Base-by-base conservation (phyloP, 1,284 basidiomycete genomes). In the Cutaneotrichosporon mucoides region DNA sequence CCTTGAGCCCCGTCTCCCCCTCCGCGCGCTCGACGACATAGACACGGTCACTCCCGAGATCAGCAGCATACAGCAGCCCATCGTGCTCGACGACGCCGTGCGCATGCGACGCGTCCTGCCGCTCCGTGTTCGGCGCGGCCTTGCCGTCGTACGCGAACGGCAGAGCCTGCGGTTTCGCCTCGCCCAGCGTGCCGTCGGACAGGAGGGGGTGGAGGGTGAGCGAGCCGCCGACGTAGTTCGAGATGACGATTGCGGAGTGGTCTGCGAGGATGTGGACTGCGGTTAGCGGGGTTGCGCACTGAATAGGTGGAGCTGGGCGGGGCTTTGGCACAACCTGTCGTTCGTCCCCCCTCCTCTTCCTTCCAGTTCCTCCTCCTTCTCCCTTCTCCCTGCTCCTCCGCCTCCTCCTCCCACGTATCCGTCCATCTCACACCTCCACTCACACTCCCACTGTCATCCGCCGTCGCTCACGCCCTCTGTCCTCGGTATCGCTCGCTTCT, bases 31-130 rank as follows among this genome's bases (percentile, higher is more conserved):
- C 41, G 52, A 66, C 55, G 8, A 75, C 59, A 70, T 73, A 79
- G 13, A 79, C 68, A 11, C 72, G 48, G 60, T 79, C 77, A 42
- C 66, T 69, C 16, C 77, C 77, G 6, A 79, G 68, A 67, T 79
- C 77, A 9, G 68, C 65, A 13, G 72, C 66, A 62, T 73, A 76
- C 35, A 77, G 47, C 16, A 57, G 49, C 2, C 75, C 74, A 34
- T 66, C 50, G 3, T 62, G 57, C 4, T 69, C 75, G 55, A 73
- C 73, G 52, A 76, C 56, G n/a, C 71, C 68, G 53, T 77, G 75
- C 10, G 73, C 68, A 55, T 77, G 77, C 11, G 70, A 49, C 3
- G 66, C 59, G 42, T 79, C 76, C 61, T 79, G 77, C 43, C 77
- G 68, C 42, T 73, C 71, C 4, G 67, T 54, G 59, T 76, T 70